Percentiles rank a stretch among this genome's conserved stretches.
Evolutionary conservation across 371 early-diverging fungal genomes (phyloP).

Genomic region (Rhizopus microsporus): DNA sequence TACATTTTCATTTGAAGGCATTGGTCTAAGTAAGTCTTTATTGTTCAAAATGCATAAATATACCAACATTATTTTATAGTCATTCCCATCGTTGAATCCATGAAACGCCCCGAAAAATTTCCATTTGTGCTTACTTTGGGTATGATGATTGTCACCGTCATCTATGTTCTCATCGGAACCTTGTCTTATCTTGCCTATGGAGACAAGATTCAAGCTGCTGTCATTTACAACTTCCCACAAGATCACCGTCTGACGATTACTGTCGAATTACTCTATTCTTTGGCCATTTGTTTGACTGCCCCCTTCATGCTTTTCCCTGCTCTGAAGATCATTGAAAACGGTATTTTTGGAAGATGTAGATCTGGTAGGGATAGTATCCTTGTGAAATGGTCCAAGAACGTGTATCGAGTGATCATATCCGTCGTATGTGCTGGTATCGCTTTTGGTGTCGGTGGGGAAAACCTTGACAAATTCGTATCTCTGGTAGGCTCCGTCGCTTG

Average conservation of each 20-base stretch:
- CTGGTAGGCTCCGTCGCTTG: constrained; percentile 52
- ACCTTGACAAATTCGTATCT: constrained; percentile 74
- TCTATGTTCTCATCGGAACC: constrained; percentile 67
- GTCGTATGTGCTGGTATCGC: constrained; percentile 55
- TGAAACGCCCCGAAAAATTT: constrained; percentile 62
- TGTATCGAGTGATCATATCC: constrained; percentile 51
- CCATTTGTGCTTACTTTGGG: constrained; percentile 58
- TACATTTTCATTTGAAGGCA: constrained; percentile 80
- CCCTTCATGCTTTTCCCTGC: constrained; percentile 78
- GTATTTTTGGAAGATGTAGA: constrained; percentile 34
- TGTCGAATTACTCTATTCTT: constrained; percentile 70
- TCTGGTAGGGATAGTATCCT: constrained; percentile 34
- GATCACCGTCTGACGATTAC: constrained; percentile 45
- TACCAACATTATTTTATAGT: constrained; percentile 23
- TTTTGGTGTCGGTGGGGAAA: constrained; percentile 61
- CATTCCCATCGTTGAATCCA: constrained; percentile 59
- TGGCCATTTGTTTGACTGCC: constrained; percentile 72
- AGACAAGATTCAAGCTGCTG: constrained; percentile 64
- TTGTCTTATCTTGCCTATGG: constrained; percentile 75
- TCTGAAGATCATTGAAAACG: constrained; percentile 70
- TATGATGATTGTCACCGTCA: constrained; percentile 55
- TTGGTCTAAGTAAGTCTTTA: constrained; percentile 58
- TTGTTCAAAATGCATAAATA: background rate
- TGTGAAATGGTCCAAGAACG: constrained; percentile 74
- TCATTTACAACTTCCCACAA: constrained; percentile 68